Evolutionary conservation across 495 filamentous ascomycete species (phyloP), one percentile per base, ranked within the genome.

Genomic region (Hypoxylon fragiforme): DNA sequence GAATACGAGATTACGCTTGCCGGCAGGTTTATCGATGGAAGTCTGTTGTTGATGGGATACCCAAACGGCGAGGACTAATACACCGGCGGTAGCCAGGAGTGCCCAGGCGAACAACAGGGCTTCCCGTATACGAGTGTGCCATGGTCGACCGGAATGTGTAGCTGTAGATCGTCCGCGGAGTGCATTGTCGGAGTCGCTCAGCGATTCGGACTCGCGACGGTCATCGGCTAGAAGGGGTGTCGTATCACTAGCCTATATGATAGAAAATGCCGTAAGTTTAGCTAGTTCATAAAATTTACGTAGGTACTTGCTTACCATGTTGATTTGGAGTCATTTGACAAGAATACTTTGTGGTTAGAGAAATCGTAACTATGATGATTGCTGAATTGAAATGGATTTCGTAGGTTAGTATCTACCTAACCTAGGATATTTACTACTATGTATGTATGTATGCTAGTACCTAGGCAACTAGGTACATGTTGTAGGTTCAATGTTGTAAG

Each of bases 1-100:
- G 77, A 98, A 97, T 53, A 98, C 86, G 31, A 97, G 71, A 65
- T 97, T 98, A 18, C 87, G 79, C 72, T 97, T 98, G 11, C 88
- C 87, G 76, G 84, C 51, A 73, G 81, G 30, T 42, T 40, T 53
- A 39, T 58, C 51, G 64, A 39, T 60, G 38, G 43, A 58, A 20
- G 69, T 73, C 26, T 79, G 66, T 46, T 83, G 72, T 56, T 72
- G 73, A 65, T 91, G 84, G 60, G 91, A 87, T 59, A 83, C 85
- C 32, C 90, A 68, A 7, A 90, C 86, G 3, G 86, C 87, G 15
- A 92, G 76, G 12, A 92, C 76, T 40, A 94, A 80, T 6, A 92
- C 85, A 19, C 78, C 81, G 15, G 86, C 81, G 0, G 92, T 97
- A 4, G 92, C 95, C n/a, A 94, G 65, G 11, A 95, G 60, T 12